Evolutionary conservation across 768 basidiomycete genomes (phyloP), one percentile per base, ranked within the genome.

Genomic region (Galerina marginata): DNA sequence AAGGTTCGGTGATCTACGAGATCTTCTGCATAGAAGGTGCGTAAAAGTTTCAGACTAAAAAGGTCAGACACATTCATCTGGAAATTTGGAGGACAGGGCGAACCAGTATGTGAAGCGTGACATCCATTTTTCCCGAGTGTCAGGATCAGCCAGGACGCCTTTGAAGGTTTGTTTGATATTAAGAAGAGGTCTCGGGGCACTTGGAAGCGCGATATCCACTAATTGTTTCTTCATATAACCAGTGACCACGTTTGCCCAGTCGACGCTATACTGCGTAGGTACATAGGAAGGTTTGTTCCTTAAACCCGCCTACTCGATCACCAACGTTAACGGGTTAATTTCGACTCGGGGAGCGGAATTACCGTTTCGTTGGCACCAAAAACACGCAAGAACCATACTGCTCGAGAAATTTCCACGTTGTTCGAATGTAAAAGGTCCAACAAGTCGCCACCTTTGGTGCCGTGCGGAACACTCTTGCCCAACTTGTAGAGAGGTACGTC

Each of bases 341-440:
- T 55, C 26, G 50, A 47, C 23, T 16, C 37, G 38, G 10, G 23
- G 25, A 37, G 39, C 6, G 39, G 20, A 59, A 77, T 47, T 69
- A 92, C 92, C 50, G 90, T 92, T 74, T 95, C 93, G 65, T 94
- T 93, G 16, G 89, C 92, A 25, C 93, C 93, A 66, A 93, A 86
- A 3, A 93, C 92, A 16, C 93, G 84, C 26, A 95, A 78, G 69
- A 94, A 91, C 93, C 93, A 95, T 6, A 94, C 86, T 3, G 93
- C 93, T 46, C 93, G 83, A 1, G 89, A 82, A 37, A 93, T 89
- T 6, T 89, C 89, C 26, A 95, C 90, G 58, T 88, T 84, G 55
- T 92, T 87, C 6, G 81, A 79, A 56, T 94, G 90, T 33, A 95
- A 74, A 44, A 94, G 77, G 61, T 95, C 93, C 52, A 95, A 77